Percentiles rank a stretch among this genome's conserved stretches.
phyloP scores from a whole-genome alignment of 2,329 filamentous ascomycete genomes.

The Xylariomycetidae sp. region DNA sequence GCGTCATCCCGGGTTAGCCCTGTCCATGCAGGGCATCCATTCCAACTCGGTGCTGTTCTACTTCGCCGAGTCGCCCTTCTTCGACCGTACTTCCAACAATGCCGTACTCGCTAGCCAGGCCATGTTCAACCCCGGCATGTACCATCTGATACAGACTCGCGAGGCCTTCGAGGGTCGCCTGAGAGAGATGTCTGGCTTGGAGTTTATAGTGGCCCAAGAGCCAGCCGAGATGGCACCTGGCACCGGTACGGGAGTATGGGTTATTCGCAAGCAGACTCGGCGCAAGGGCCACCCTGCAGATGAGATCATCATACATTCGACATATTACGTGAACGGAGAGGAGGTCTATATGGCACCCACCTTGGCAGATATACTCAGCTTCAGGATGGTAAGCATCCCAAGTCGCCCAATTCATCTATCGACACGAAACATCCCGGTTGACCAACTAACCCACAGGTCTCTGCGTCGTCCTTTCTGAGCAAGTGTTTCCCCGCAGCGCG shows the following conservation, averaged over 20 bases:
- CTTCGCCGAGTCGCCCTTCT: slow-evolving; percentile 64
- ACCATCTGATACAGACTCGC: slow-evolving; percentile 52
- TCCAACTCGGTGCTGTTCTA: slow-evolving; percentile 63
- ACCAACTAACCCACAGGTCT: slow-evolving; percentile 34
- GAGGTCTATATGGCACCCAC: slow-evolving; percentile 65
- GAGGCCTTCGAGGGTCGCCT: slow-evolving; percentile 60
- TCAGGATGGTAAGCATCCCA: slow-evolving; percentile 57
- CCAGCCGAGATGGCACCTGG: slow-evolving; percentile 59
- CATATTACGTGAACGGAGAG: slow-evolving; percentile 62
- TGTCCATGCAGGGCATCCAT: slow-evolving; percentile 55
- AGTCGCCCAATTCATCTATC: background rate
- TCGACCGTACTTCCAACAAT: slow-evolving; percentile 64
- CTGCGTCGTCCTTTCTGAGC: slow-evolving; percentile 50
- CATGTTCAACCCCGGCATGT: slow-evolving; percentile 56
- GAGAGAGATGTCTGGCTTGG: slow-evolving; percentile 60
- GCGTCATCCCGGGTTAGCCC: slow-evolving; percentile 47
- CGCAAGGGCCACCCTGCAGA: slow-evolving; percentile 54
- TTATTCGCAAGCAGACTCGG: slow-evolving; percentile 64
- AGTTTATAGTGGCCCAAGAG: slow-evolving; percentile 63
- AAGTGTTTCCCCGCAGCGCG: slow-evolving; percentile 48
- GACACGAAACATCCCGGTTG: slow-evolving; percentile 1
- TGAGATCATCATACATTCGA: slow-evolving; percentile 54
- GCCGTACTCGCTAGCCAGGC: slow-evolving; percentile 59
- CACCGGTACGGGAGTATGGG: slow-evolving; percentile 61
- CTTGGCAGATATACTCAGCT: slow-evolving; percentile 54